These are phyloP conservation scores for Friedmanniomyces simplex DNA, from an alignment of 495 filamentous ascomycete genomes.

Conservation along the genomic window DNA sequence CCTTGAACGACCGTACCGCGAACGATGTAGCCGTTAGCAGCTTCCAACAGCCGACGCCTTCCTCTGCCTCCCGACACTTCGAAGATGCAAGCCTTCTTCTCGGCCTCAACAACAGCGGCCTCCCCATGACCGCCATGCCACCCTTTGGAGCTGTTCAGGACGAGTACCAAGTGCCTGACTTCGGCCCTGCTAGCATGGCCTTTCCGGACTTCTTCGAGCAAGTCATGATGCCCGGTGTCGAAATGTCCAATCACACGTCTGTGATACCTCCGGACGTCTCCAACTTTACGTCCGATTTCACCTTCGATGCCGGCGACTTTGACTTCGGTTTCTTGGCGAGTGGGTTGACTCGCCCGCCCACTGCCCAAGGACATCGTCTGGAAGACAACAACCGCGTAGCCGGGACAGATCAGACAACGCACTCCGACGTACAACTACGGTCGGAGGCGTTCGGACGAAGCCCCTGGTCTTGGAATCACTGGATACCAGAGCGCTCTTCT, in stretches of 20 bases:
- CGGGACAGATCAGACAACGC: not conserved
- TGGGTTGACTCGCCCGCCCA: slow-evolving; percentile 6
- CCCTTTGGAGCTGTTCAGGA: not conserved
- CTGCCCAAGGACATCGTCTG: not conserved
- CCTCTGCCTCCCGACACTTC: not conserved
- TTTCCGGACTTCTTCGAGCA: slow-evolving; percentile 16
- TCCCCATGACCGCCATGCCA: not conserved
- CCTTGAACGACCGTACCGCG: not conserved
- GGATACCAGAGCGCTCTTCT: slow-evolving; percentile 10
- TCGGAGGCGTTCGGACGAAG: slow-evolving; percentile 6
- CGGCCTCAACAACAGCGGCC: not conserved
- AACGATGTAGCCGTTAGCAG: not conserved
- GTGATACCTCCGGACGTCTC: slow-evolving; percentile 6
- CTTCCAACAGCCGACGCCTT: not conserved
- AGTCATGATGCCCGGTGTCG: slow-evolving; percentile 4
- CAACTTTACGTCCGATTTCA: slow-evolving; percentile 8
- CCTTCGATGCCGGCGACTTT: slow-evolving; percentile 4
- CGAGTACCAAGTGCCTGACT: not conserved
- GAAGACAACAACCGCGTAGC: not conserved
- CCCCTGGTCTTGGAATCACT: slow-evolving; percentile 14
- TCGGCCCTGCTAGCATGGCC: not conserved
- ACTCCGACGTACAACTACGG: slow-evolving; percentile 5
- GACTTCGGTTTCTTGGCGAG: slow-evolving; percentile 11
- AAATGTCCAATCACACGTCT: not conserved
- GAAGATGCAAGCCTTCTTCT: slow-evolving; percentile 9